Evolutionary conservation across 768 basidiomycete species (phyloP), one percentile per base, ranked within the genome.

Genomic region (Paxillus ammoniavirescens): DNA sequence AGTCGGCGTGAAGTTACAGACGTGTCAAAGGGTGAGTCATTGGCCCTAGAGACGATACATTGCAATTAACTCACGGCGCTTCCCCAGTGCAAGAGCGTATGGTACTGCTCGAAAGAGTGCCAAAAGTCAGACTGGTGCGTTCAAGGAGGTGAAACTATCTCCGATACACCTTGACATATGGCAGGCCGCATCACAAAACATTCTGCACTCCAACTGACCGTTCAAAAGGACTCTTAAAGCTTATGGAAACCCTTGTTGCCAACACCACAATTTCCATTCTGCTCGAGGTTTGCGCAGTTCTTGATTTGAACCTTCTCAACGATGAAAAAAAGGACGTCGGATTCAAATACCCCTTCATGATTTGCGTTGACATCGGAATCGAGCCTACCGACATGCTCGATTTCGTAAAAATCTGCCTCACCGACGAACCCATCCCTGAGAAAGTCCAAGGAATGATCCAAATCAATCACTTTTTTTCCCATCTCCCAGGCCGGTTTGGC

Each of bases 81-180:
- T 38, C 40, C 3, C 4, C 28, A 62, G 60, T 61, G 61, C 45
- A 62, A 62, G 17, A 53, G 61, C 12, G 59, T 59, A 30, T 59
- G 61, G 61, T 61, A 58, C 46, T 62, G 61, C 42, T 62, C 61
- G 9, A 59, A 59, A 37, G 61, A 58, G 31, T 62, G 61, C 17
- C 61, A 62, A 50, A 62, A 18, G 42, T 55, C 52, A 36, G 56
- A 62, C 49, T 62, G 61, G 61, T 62, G 41, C 9, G 60, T 5
- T 3, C 21, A 21, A 21, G 30, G n/a, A 13, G 7, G 26, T 8
- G 9, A 47, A 35, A n/a, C 17, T 0, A 4, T 8, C 5, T 33
- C 35, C 2, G 4, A 7, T 6, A 8, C 30, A 2, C 26, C 28
- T 47, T 31, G 44, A 42, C 31, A 6, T 5, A 12, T 2, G 2